Evolutionary conservation across 805 yeast genomes (phyloP).

Genomic region (Candida sphagnicola): DNA sequence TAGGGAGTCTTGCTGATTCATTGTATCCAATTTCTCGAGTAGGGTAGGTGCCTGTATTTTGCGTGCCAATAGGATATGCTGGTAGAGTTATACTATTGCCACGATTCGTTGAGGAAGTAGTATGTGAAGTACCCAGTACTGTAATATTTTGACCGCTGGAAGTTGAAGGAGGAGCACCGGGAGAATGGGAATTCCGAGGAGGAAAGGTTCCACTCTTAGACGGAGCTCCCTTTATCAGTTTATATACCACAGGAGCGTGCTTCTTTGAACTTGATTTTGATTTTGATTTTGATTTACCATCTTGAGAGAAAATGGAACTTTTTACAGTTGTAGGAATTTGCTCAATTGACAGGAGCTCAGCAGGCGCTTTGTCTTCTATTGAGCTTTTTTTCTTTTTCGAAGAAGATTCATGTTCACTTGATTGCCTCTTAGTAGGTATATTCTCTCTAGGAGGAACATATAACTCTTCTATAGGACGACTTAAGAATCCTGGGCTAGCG

Average conservation of each 20-base stretch:
- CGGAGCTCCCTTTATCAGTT: neutral
- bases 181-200: neutral
- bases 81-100: too few species aligned
- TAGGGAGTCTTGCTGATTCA: neutral
- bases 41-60: neutral
- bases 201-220: neutral
- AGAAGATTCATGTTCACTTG: neutral
- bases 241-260: neutral
- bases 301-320: neutral
- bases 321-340: neutral
- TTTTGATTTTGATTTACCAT: neutral
- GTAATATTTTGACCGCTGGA: too few species aligned
- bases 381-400: neutral
- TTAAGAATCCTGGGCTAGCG: constrained; percentile 36
- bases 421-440: neutral
- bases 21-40: neutral
- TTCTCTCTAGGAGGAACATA: neutral
- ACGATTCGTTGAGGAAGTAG: too few species aligned
- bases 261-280: neutral
- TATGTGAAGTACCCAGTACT: too few species aligned
- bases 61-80: too few species aligned
- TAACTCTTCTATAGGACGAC: neutral
- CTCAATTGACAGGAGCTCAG: neutral
- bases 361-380: neutral
- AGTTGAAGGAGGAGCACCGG: neutral